Base-by-base conservation (phyloP, 495 filamentous ascomycete genomes). In the Choiromyces venosus region DNA sequence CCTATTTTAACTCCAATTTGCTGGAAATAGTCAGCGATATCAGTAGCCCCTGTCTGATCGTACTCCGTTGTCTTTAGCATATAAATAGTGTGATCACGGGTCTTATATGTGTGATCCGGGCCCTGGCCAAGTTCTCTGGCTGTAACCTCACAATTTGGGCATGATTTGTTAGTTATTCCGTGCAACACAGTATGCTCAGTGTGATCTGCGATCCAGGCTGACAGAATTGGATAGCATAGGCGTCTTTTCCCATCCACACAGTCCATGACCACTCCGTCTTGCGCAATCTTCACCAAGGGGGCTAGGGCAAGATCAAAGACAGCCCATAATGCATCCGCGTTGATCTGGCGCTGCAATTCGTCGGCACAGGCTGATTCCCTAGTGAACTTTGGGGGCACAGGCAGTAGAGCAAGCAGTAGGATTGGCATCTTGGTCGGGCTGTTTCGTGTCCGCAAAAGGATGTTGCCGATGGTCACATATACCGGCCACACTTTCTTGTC, bases 171-270 rank as follows among this genome's bases (percentile, higher is more conserved):
- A 25, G 33, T 71, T 6, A 71, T 9, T 29, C 67, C 4, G 18
- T 73, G 46, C 3, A 68, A 65, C 8, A 25, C 64, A 25, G 40
- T n/a, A 35, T 73, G 44, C 44, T 73, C 65, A 25, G 39, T 21
- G 25, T 73, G 44, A 35, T 69, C 71, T 12, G 66, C 66, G 5
- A 73, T 37, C 66, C 71, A 73, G 29, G 29, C 39, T 35, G 61
- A 67, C 7, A 69, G 10, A 18, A 73, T 35, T 16, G 44, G 66
- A 44, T 46, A 65, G 44, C 66, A 73, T 9, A 38, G n/a, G 0
- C 66, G 35, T 18, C 37, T 9, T 21, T 69, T 29, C 1, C 71
- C 66, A 44, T 73, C 42, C 2, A 25, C 14, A 16, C 66, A 73
- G 0, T 33, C 2, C 14, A 73, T 38, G 4, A 33, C 35, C 19